A percentile compares a stretch with the other conserved stretches of the same genome.
Evolutionary conservation across 2,329 filamentous ascomycete genomes (phyloP).

Genomic region (Sordariomycetes sp.): DNA sequence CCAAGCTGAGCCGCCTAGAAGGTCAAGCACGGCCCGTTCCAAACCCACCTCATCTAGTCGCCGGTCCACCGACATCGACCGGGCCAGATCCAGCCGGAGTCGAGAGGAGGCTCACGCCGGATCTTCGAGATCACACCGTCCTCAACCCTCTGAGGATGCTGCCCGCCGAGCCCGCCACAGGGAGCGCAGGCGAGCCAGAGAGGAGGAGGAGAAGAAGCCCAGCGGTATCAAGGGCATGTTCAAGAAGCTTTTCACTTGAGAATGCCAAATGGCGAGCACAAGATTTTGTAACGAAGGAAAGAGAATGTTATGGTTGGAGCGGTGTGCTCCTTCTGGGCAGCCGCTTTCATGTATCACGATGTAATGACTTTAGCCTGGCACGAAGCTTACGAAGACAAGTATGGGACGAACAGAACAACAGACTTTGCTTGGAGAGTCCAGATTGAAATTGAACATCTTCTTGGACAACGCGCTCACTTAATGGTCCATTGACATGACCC

Average conservation of each 20-base stretch:
- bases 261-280: too few relatives aligned
- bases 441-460: too few relatives aligned
- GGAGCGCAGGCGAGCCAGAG: conserved; percentile 19
- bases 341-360: too few relatives aligned
- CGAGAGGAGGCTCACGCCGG: conserved; percentile 7
- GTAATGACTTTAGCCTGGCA: too few relatives aligned
- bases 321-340: too few relatives aligned
- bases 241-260: conserved; percentile 30
- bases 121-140: neutral
- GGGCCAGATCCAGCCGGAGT: conserved; percentile 13
- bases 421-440: too few relatives aligned
- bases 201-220: conserved; percentile 16
- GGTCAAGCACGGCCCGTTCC: conserved; percentile 15
- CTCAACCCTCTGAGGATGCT: conserved; percentile 19
- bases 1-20: neutral
- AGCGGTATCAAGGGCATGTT: conserved; percentile 23
- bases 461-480: too few relatives aligned
- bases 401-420: too few relatives aligned
- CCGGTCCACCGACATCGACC: conserved; percentile 16
- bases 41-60: conserved; percentile 14
- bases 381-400: too few relatives aligned
- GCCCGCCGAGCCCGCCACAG: conserved; percentile 22
- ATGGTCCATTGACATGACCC: too few relatives aligned
- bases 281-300: too few relatives aligned
- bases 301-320: too few relatives aligned